Percentiles rank a stretch among this genome's conserved stretches.
Evolutionary conservation across 2,329 filamentous ascomycete genomes (phyloP).

Genomic region (Aschersonia sp.): DNA sequence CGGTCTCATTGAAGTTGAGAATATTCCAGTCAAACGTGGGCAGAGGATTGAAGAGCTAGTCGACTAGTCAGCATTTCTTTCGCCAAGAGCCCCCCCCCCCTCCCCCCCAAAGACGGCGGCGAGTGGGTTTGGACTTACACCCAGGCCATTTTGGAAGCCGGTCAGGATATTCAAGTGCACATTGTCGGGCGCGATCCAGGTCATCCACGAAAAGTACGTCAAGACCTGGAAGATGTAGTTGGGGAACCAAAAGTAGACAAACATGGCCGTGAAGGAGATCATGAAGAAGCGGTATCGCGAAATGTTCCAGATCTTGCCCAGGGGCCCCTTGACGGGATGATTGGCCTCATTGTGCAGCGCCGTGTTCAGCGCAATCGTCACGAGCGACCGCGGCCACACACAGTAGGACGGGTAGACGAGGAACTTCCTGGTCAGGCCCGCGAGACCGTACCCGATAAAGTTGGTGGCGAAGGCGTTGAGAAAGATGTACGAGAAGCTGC

Average conservation of each 20-base stretch:
- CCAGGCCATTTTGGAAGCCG: slow-evolving; percentile 22
- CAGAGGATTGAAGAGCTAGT: slow-evolving; percentile 18
- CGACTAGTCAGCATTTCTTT: background rate
- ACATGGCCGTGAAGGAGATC: slow-evolving; percentile 28
- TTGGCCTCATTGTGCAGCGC: slow-evolving; percentile 30
- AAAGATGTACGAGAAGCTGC: slow-evolving; percentile 33
- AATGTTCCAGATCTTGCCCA: slow-evolving; percentile 22
- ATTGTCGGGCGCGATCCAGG: slow-evolving; percentile 34
- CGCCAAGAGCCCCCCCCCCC: too few relatives aligned
- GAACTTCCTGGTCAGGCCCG: slow-evolving; percentile 33
- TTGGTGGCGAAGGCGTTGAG: slow-evolving; percentile 34
- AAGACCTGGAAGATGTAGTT: slow-evolving; percentile 34
- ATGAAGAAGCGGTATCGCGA: slow-evolving; percentile 33
- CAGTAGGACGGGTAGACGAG: slow-evolving; percentile 36
- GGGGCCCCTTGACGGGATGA: slow-evolving; percentile 10
- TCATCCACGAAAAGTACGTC: slow-evolving; percentile 35
- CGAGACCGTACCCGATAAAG: slow-evolving; percentile 40
- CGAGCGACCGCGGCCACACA: slow-evolving; percentile 38
- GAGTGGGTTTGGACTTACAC: slow-evolving; percentile 5
- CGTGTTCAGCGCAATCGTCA: slow-evolving; percentile 33
- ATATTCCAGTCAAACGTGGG: slow-evolving; percentile 30
- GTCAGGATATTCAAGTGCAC: slow-evolving; percentile 20
- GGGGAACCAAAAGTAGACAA: slow-evolving; percentile 39
- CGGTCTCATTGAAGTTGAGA: slow-evolving; percentile 11
- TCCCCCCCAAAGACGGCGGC: too few relatives aligned